These are phyloP conservation scores for Mycena vulgaris DNA, from an alignment of 768 basidiomycete genomes.

Conservation along the genomic window DNA sequence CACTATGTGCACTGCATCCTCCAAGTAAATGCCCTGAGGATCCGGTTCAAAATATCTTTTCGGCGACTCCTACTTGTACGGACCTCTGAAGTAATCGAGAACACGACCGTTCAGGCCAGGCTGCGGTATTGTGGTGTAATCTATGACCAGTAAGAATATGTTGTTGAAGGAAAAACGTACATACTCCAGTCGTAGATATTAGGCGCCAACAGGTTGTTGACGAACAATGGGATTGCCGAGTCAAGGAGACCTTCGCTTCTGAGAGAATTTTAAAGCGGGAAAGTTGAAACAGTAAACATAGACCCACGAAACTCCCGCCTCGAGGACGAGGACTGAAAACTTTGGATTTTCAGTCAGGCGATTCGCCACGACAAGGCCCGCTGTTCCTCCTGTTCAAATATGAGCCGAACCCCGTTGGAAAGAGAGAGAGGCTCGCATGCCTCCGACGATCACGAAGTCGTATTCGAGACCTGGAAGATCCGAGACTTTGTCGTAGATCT, in stretches of 20 bases:
- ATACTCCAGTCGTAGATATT: slow-evolving; percentile 19
- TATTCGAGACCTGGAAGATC: slow-evolving; percentile 11
- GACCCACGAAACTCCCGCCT: slow-evolving; percentile 33
- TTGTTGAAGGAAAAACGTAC: background rate
- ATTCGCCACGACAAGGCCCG: slow-evolving; percentile 31
- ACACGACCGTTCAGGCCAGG: slow-evolving; percentile 7
- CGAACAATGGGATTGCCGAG: slow-evolving; percentile 20
- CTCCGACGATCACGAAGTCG: slow-evolving; percentile 31
- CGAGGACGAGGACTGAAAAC: slow-evolving; percentile 39
- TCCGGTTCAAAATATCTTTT: slow-evolving; percentile 28
- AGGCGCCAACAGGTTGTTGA: background rate
- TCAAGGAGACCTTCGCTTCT: slow-evolving; percentile 12
- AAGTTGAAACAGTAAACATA: background rate
- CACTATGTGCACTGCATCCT: slow-evolving; percentile 24
- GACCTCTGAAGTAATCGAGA: slow-evolving; percentile 9
- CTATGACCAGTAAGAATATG: background rate
- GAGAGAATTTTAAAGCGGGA: background rate
- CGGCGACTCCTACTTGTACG: slow-evolving; percentile 54
- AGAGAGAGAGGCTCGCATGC: background rate
- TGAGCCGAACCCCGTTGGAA: background rate
- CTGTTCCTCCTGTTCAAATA: slow-evolving; percentile 31
- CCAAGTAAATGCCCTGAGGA: slow-evolving; percentile 18
- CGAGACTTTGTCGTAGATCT: slow-evolving; percentile 13
- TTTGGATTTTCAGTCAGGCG: slow-evolving; percentile 36
- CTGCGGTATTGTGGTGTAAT: slow-evolving; percentile 20